Conservation (phyloP, 2,329 filamentous ascomycete genomes). For the Curvularia sp. region DNA sequence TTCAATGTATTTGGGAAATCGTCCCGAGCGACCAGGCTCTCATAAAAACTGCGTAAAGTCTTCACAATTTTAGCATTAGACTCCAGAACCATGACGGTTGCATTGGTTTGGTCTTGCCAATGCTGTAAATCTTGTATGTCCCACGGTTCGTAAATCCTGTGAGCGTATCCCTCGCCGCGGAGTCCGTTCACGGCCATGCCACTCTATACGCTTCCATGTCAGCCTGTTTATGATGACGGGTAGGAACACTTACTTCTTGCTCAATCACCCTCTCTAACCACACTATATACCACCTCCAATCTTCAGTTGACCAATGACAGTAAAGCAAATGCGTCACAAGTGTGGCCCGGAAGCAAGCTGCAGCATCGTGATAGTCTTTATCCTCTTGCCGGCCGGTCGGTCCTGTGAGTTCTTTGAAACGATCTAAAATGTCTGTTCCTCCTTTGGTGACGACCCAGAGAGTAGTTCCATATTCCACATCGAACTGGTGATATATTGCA, state of each 20-base stretch:
- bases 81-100: conserved; percentile 49
- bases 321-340: conserved; percentile 50
- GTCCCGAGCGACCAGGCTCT: conserved; percentile 13
- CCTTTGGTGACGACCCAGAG: conserved; percentile 55
- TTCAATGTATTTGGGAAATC: conserved; percentile 29
- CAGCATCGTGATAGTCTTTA: conserved; percentile 38
- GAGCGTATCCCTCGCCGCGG: conserved; percentile 17
- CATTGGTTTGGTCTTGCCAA: conserved; percentile 48
- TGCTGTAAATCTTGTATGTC: conserved; percentile 49
- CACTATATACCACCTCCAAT: conserved; percentile 54
- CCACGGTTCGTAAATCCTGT: conserved; percentile 22
- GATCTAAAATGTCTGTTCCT: conserved; percentile 25
- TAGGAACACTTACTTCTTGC: conserved; percentile 30
- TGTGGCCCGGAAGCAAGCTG: conserved; percentile 48
- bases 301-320: conserved; percentile 52
- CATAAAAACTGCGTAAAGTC: conserved; percentile 29
- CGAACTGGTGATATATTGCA: conserved; percentile 53
- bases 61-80: conserved; percentile 50
- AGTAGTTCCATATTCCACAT: conserved; percentile 44
- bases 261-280: conserved; percentile 50
- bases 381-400: conserved; percentile 42
- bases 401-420: conserved; percentile 42
- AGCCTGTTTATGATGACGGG: neutral
- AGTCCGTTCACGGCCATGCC: conserved; percentile 26
- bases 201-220: conserved; percentile 13